phyloP scores from a whole-genome alignment of 2,329 filamentous ascomycete species.

The Sporothrix euskadiensis region DNA sequence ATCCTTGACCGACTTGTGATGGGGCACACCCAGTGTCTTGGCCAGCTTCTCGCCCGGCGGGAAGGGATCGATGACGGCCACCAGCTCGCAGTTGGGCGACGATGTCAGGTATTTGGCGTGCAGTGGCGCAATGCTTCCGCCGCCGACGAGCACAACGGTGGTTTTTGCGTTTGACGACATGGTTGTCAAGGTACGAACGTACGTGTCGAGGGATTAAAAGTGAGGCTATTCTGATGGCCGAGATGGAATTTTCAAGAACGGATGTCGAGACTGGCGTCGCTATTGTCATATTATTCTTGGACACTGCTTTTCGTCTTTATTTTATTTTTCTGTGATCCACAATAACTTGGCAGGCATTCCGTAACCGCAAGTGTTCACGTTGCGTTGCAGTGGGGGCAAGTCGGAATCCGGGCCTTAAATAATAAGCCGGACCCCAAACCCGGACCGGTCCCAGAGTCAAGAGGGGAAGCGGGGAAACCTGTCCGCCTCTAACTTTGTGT shows the following conservation, averaged over 20 bases:
- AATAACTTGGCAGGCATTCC: neutral
- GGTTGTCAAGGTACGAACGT: too few species aligned
- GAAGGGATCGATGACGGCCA: constrained; percentile 6
- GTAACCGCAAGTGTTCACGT: neutral
- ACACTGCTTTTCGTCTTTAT: too few species aligned
- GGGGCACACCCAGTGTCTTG: constrained; percentile 2
- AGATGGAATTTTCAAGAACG: neutral
- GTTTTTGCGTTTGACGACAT: neutral
- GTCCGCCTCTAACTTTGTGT: neutral
- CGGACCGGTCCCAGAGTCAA: neutral
- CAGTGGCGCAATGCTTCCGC: constrained; percentile 11
- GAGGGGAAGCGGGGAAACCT: neutral
- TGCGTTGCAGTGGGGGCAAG: neutral
- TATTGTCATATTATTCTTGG: neutral
- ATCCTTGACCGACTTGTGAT: neutral
- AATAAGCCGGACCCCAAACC: neutral
- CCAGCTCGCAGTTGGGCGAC: constrained; percentile 1
- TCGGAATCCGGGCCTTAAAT: neutral
- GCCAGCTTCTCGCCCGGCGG: constrained; percentile 8
- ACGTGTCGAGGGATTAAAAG: neutral
- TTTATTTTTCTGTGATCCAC: neutral
- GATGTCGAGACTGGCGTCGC: neutral
- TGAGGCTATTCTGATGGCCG: neutral
- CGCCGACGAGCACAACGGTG: constrained; percentile 11
- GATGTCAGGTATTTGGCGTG: constrained; percentile 4